Evolutionary conservation across 169 alveolate species (phyloP), one percentile per base, ranked within the genome.

Genomic region (Plasmodium vivax): DNA sequence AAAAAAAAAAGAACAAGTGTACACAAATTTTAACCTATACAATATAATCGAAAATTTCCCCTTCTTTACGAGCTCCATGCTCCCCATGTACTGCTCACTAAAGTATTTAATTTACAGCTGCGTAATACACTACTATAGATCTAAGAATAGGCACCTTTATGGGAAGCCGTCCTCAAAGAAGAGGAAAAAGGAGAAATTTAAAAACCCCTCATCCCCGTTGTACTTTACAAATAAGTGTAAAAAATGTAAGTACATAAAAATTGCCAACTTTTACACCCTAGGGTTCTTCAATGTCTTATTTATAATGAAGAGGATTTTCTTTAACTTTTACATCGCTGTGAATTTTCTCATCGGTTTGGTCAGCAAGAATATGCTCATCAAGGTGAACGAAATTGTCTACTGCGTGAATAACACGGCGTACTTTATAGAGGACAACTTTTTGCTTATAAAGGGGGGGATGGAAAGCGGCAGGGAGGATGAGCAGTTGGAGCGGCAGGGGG

Each of bases 41-140:
- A 90, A 80, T 80, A 58, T 90, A 16, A 90, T 90, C 27, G 94
- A 90, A 71, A 90, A 72, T 68, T 90, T 80, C 30, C 94, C 94
- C 43, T 62, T 58, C 10, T 56, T 56, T 12, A 90, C 77, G 7
- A 90, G 73, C 54, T 80, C 94, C 5, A 90, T 90, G 88, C 38
- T 90, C 3, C 94, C 94, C 16, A 80, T 90, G 90, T 90, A 90
- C 68, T 80, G 79, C 34, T 79, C 94, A n/a, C 73, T 90, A 10
- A 79, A 90, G 72, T 90, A 74, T 68, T 80, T 90, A 27, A 80
- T 90, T n/a, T 90, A 90, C 82, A 90, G 80, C 82, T 90, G 79
- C 73, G 82, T 45, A 27, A 62, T 90, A 10, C 51, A 90, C 7
- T 80, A 90, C 72, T 90, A 90, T 68, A 54, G 94, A 47, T 80